These are phyloP conservation scores for Clavariopsis aquatica DNA, from an alignment of 495 filamentous ascomycete species.

Conservation along the genomic window DNA sequence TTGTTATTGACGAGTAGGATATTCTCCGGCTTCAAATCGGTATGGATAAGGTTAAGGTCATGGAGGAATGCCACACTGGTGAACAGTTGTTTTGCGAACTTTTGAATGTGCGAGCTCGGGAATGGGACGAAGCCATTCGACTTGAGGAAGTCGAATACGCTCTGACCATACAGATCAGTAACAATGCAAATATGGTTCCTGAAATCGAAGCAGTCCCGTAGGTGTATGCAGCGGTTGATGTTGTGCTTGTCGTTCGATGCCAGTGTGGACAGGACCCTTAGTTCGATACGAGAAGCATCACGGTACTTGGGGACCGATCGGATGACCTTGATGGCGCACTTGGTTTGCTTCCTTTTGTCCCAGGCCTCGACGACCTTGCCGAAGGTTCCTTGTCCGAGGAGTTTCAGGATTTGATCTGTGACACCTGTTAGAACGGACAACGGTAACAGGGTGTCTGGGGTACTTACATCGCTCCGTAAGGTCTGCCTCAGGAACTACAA, in stretches of 20 bases:
- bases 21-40: conserved; percentile 97
- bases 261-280: conserved; percentile 87
- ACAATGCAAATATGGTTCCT: conserved; percentile 98
- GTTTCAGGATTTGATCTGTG: conserved; percentile 78
- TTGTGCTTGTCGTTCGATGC: conserved; percentile 88
- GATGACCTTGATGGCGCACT: conserved; percentile 96
- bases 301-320: conserved; percentile 97
- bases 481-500: conserved; percentile 78
- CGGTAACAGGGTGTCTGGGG: background rate
- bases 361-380: conserved; percentile 95
- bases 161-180: conserved; percentile 92
- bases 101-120: conserved; percentile 98
- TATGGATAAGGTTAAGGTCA: conserved; percentile 96
- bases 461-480: conserved; percentile 87
- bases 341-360: conserved; percentile 70
- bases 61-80: conserved; percentile 99
- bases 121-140: conserved; percentile 92
- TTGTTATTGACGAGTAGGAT: conserved; percentile 86
- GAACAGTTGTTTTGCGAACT: conserved; percentile 89
- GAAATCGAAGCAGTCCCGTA: conserved; percentile 97
- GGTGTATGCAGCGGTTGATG: conserved; percentile 93
- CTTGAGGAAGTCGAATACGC: conserved; percentile 98
- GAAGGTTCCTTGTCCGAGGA: conserved; percentile 95
- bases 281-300: conserved; percentile 93
- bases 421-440: conserved; percentile 7